phyloP scores from a whole-genome alignment of 2,329 filamentous ascomycete genomes.

The Xylaria sp. region DNA sequence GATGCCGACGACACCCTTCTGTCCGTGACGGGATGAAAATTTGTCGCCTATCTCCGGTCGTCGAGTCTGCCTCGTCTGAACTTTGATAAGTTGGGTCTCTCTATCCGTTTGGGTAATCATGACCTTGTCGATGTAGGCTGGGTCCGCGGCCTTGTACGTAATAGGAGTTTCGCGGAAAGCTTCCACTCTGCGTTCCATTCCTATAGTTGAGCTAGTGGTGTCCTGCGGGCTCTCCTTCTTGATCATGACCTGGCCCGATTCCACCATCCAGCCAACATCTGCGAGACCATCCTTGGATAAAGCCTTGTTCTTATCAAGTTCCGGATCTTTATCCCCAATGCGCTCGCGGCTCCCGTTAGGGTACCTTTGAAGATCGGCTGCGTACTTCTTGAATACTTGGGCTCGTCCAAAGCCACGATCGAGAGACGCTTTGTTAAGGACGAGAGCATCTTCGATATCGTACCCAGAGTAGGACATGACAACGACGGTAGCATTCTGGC shows the following conservation, averaged over 20 bases:
- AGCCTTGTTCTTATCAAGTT: slow-evolving; percentile 70
- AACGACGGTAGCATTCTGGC: slow-evolving; percentile 95
- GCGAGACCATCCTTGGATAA: slow-evolving; percentile 90
- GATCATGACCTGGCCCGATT: slow-evolving; percentile 84
- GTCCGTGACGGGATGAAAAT: slow-evolving; percentile 97
- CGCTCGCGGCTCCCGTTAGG: slow-evolving; percentile 78
- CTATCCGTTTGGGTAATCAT: slow-evolving; percentile 91
- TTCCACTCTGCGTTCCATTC: slow-evolving; percentile 70
- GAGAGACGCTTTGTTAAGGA: slow-evolving; percentile 94
- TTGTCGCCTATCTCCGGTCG: slow-evolving; percentile 97
- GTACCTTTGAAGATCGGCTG: slow-evolving; percentile 86
- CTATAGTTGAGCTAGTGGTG: slow-evolving; percentile 73
- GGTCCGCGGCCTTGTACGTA: slow-evolving; percentile 85
- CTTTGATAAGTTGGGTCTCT: slow-evolving; percentile 88
- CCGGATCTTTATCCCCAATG: slow-evolving; percentile 72
- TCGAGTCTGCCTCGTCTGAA: slow-evolving; percentile 94
- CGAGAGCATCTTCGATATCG: slow-evolving; percentile 98
- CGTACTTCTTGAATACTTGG: slow-evolving; percentile 97
- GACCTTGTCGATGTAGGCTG: slow-evolving; percentile 93
- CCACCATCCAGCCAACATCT: slow-evolving; percentile 82
- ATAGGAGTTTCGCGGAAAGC: slow-evolving; percentile 74
- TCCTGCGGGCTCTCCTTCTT: slow-evolving; percentile 89
- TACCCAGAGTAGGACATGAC: slow-evolving; percentile 99
- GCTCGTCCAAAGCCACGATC: slow-evolving; percentile 96
- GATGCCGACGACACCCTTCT: slow-evolving; percentile 97